Base-by-base conservation (phyloP, 2,329 filamentous ascomycete species). In the Ophiostoma australiae region DNA sequence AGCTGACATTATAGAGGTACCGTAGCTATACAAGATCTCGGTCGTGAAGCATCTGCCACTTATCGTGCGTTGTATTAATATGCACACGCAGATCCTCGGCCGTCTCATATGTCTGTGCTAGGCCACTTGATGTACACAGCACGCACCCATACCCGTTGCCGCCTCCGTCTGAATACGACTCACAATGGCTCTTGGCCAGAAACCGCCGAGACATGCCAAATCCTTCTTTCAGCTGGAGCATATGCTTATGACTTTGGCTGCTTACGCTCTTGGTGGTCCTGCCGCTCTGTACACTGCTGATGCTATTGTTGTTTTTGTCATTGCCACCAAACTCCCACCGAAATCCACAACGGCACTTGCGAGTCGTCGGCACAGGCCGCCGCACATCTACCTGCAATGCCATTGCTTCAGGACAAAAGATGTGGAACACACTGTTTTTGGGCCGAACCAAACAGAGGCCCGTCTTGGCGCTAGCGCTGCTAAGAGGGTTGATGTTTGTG, bases 41-140 rank as follows among this genome's bases (percentile, higher is more conserved):
- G 72, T 82, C 80, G 68, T 82, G 80, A 35, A 82, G 77, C 72
- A 82, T 78, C 76, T 82, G 80, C 80, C 80, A 82, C 74, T 82
- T 82, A 35, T 77, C 78, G 72, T 82, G 80, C 3, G 74, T 67
- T 1, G 74, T 69, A 70, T 81, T 80, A 73, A 82, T 79, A 71
- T 82, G 80, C 35, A 74, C 74, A 41, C 75, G 75, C 69, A 82
- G 75, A 6, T 74, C 73, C 52, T 77, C 76, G 4, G 77, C 76
- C 7, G 74, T 77, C 4, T 73, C 76, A 66, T 79, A 81, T 4
- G 76, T 79, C 65, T 79, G 76, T 1, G 78, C 79, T 66, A 74
- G 76, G 6, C 80, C 80, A 63, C 74, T 79, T 4, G 79, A 79
- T 10, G 79, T 80, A 69, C 80, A 82, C 13, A 82, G 75, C 3